Base-by-base conservation (phyloP, 257 asterid species). In the Verbena officinalis region DNA sequence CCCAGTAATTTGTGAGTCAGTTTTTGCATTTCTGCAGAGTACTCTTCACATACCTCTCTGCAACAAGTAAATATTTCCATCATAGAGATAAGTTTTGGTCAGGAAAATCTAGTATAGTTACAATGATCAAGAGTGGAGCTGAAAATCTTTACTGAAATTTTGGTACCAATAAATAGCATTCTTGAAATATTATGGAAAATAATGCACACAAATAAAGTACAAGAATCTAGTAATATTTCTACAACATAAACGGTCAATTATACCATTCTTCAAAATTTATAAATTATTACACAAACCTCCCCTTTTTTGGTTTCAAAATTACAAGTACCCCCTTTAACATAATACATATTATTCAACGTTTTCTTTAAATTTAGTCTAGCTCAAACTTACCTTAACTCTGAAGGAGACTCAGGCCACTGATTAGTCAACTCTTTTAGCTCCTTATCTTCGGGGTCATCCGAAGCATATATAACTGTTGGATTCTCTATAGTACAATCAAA, bases 31-130 rank as follows among this genome's bases (percentile, higher is more conserved):
- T 86, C 83, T 44, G 64, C 59, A 4, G 79, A 75, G 67, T 86
- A 81, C 22, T 69, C 88, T 77, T 80, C 89, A 19, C 86, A 79
- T 1, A 68, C 84, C 52, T 81, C 82, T 74, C 95, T 89, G 84
- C 12, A 62, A 44, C 27, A 56, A 4, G 0, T 42, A 38, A 7
- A 34, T 2, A 21, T 5, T 44, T 31, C 14, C 1, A 40, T n/a
- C 38, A 43, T 2, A 30, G 8, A 42, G 51, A 19, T 53, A 24
- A 21, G 19, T 20, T 48, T 1, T 17, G 50, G 50, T 44, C n/a
- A n/a, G n/a, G n/a, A 9, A 39, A 13, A 39, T 39, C 45, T 39
- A 13, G 33, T 39, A 9, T 39, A 13, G 33, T 27, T 27, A 2
- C 33, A 27, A 27, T 27, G 2, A 27, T 27, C 33, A 27, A n/a